These are phyloP conservation scores for Colletotrichum sp. DNA, from an alignment of 2,329 filamentous ascomycete species.

Conservation along the genomic window DNA sequence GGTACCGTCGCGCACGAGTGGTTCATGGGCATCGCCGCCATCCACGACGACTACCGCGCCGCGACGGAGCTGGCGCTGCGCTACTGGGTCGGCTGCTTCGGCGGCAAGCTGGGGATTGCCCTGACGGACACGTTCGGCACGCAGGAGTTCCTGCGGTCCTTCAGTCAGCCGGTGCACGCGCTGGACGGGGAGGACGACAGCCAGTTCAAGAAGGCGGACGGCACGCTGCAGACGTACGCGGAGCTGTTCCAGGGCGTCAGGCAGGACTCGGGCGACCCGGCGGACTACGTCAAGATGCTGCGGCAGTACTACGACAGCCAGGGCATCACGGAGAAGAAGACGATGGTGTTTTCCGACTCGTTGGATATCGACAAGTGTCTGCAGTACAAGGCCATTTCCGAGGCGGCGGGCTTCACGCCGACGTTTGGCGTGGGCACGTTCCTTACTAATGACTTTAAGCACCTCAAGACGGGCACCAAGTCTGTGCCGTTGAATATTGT, in stretches of 20 bases:
- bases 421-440: conserved; percentile 96
- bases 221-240: conserved; percentile 69
- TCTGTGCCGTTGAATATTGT: conserved; percentile 95
- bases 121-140: conserved; percentile 98
- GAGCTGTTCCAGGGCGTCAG: conserved; percentile 83
- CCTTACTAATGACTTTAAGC: conserved; percentile 92
- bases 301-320: conserved; percentile 79
- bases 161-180: conserved; percentile 67
- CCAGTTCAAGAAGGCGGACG: conserved; percentile 39
- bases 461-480: conserved; percentile 75
- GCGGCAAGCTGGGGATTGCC: conserved; percentile 82
- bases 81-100: conserved; percentile 93
- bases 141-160: conserved; percentile 83
- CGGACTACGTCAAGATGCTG: conserved; percentile 79
- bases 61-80: conserved; percentile 85
- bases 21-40: conserved; percentile 98
- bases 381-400: conserved; percentile 85
- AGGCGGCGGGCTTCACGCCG: conserved; percentile 80
- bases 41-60: conserved; percentile 81
- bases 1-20: conserved; percentile 95
- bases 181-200: conserved; percentile 49
- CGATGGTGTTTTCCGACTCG: conserved; percentile 94
- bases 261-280: conserved; percentile 89
- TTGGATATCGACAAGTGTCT: conserved; percentile 90
- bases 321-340: conserved; percentile 81